Percentiles rank a stretch among this genome's conserved stretches.
phyloP scores from a whole-genome alignment of 2,329 filamentous ascomycete species.

The Fusarium marasasianum region DNA sequence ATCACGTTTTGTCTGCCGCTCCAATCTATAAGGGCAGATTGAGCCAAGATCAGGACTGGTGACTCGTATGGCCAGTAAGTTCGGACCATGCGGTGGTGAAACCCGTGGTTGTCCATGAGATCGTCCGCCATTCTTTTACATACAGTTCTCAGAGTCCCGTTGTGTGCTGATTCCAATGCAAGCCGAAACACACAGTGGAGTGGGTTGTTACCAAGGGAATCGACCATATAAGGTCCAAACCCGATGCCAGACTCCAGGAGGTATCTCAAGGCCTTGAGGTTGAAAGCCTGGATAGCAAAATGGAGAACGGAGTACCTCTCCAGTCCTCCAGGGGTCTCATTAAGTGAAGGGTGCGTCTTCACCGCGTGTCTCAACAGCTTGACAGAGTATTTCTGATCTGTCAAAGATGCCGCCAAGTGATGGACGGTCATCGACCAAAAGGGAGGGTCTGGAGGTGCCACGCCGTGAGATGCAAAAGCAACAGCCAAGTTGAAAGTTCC shows the following conservation, averaged over 20 bases:
- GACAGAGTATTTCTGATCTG: neutral
- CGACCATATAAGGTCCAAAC: neutral
- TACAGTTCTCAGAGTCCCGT: neutral
- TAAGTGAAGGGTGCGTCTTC: too few relatives aligned
- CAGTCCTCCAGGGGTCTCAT: neutral
- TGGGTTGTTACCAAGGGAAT: neutral
- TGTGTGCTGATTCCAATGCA: neutral
- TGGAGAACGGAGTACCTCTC: slow-evolving; percentile 1
- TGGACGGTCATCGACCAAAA: neutral
- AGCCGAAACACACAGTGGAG: neutral
- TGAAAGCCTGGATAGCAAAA: neutral
- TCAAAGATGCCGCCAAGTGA: neutral
- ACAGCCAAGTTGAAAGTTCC: neutral
- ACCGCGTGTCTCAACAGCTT: neutral
- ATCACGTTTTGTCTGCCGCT: neutral
- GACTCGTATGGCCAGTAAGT: neutral
- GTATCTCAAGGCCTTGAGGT: neutral
- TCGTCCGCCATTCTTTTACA: neutral
- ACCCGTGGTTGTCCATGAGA: neutral
- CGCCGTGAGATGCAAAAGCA: neutral
- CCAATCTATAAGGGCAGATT: neutral
- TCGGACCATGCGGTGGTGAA: slow-evolving; percentile 5
- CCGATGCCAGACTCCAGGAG: neutral
- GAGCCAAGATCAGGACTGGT: neutral
- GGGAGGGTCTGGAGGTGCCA: neutral